Conservation (phyloP, 805 yeast species). For the Pichia exigua region DNA sequence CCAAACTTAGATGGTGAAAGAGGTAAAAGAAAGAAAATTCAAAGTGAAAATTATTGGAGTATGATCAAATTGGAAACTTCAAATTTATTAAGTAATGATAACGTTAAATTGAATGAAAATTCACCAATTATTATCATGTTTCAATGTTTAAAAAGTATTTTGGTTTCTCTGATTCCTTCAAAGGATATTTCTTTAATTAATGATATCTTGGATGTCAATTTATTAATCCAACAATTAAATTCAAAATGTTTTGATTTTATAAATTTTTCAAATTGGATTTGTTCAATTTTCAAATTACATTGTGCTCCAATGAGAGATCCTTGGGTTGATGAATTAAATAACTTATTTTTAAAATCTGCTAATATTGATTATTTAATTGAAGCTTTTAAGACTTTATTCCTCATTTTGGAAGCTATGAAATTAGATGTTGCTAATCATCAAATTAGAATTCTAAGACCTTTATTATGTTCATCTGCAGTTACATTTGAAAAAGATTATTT, state of each 20-base stretch:
- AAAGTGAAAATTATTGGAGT: constrained; percentile 79
- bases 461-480: constrained; percentile 76
- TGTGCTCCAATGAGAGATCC: constrained; percentile 94
- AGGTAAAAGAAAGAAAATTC: constrained; percentile 65
- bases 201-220: constrained; percentile 68
- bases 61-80: constrained; percentile 64
- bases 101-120: constrained; percentile 12
- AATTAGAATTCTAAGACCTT: constrained; percentile 76
- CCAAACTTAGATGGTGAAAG: constrained; percentile 89
- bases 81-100: constrained; percentile 21
- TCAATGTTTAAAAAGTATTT: constrained; percentile 68
- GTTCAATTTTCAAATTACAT: constrained; percentile 71
- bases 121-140: constrained; percentile 57
- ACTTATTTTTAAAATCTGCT: constrained; percentile 43
- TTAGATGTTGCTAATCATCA: constrained; percentile 93
- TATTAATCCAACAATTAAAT: constrained; percentile 65
- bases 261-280: constrained; percentile 64
- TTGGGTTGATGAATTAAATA: constrained; percentile 79
- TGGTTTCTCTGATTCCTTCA: constrained; percentile 67
- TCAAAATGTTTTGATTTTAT: constrained; percentile 69
- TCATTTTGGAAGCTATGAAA: constrained; percentile 88
- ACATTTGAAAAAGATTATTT: constrained; percentile 86
- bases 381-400: constrained; percentile 70
- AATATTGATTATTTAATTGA: constrained; percentile 46
- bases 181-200: constrained; percentile 62